Percentiles rank a stretch among this genome's conserved stretches.
phyloP scores from a whole-genome alignment of 441 rosid species.

The Rhodomyrtus psidioides region DNA sequence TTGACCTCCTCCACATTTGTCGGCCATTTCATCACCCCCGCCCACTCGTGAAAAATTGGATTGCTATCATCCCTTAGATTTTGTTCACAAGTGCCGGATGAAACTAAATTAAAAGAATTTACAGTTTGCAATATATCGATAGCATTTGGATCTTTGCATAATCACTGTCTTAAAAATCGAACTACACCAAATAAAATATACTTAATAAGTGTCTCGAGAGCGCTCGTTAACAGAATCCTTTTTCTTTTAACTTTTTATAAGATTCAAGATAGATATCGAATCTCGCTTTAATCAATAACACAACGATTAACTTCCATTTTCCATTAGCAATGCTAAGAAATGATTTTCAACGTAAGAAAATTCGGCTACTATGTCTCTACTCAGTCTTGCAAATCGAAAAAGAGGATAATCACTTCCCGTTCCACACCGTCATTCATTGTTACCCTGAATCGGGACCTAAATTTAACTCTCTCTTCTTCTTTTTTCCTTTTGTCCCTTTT shows the following conservation, averaged over 20 bases:
- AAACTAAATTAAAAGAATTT: background rate
- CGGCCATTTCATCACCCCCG: constrained; percentile 12
- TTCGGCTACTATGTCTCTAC: background rate
- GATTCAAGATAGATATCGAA: background rate
- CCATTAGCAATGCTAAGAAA: too few relatives aligned
- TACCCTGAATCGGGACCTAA: too few relatives aligned
- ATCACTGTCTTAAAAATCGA: background rate
- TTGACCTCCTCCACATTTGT: constrained; percentile 26
- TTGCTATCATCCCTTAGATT: background rate
- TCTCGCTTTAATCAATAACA: background rate
- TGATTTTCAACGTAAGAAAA: background rate
- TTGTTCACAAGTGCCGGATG: background rate
- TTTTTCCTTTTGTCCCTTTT: too few relatives aligned
- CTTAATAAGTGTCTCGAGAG: background rate
- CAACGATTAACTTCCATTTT: too few relatives aligned
- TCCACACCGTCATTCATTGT: background rate
- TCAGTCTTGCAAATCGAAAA: background rate
- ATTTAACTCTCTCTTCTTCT: too few relatives aligned
- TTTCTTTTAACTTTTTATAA: background rate
- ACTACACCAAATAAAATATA: background rate
- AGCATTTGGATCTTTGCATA: background rate
- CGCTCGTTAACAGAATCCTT: background rate
- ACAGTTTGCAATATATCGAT: background rate
- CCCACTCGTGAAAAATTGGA: constrained; percentile 52
- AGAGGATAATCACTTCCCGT: background rate